Percentiles rank a stretch among this genome's conserved stretches.
Conservation (phyloP, 164 flowering plant species). For the Tinospora cordifolia region DNA sequence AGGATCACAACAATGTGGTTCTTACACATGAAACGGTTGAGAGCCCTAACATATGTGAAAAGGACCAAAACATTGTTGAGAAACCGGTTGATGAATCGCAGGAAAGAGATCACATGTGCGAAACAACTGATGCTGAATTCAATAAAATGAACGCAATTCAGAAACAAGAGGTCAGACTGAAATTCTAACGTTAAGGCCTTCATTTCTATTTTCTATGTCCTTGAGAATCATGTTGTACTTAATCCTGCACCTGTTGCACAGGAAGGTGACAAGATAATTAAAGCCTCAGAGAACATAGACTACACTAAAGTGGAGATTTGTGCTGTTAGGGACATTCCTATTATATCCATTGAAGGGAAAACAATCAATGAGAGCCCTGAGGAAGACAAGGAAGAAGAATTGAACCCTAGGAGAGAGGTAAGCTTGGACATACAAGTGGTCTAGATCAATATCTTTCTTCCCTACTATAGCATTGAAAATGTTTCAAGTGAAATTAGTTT, state of each 20-base stretch:
- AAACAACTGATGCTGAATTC: not conserved
- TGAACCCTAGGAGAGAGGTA: constrained; percentile 2
- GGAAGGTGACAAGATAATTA: constrained; percentile 5
- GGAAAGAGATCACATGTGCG: not conserved
- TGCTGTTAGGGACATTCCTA: not conserved
- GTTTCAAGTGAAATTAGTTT: not conserved
- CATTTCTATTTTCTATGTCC: not conserved
- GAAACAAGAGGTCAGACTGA: constrained; percentile 10
- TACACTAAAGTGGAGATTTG: not conserved
- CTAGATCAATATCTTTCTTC: not conserved
- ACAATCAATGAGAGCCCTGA: not conserved
- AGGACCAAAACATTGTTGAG: not conserved
- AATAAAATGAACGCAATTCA: not conserved
- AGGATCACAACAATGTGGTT: not conserved
- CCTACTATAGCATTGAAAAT: not conserved
- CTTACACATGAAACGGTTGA: constrained; percentile 3
- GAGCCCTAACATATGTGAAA: constrained; percentile 7
- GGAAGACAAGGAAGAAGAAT: constrained; percentile 7
- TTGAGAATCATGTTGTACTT: not conserved
- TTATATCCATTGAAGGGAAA: constrained; percentile 4
- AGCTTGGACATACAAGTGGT: not conserved
- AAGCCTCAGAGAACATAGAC: not conserved
- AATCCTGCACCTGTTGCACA: constrained; percentile 3
- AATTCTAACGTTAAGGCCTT: constrained; percentile 1
- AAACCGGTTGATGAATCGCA: not conserved